A percentile compares a stretch with the other conserved stretches of the same genome.
These are phyloP conservation scores for Tulasnella sp. DNA, from an alignment of 768 basidiomycete genomes.

Conservation along the genomic window DNA sequence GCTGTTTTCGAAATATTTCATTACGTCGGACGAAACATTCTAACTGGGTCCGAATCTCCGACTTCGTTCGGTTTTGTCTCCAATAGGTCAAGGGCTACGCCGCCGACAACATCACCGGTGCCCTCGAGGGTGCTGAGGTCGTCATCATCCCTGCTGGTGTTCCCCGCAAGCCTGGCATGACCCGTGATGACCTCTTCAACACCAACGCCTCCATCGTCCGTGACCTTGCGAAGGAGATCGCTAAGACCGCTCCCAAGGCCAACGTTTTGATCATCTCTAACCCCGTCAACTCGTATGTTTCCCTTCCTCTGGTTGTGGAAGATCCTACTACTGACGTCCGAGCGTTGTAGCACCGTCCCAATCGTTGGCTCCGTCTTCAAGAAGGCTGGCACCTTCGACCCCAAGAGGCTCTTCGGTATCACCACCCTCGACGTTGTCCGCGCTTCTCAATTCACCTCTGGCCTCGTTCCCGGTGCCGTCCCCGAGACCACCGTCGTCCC, in stretches of 20 bases:
- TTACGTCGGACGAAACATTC: background rate
- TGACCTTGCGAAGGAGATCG: conserved; percentile 86
- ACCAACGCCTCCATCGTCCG: conserved; percentile 98
- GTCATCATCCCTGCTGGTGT: conserved; percentile 99
- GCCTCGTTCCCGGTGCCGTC: conserved; percentile 55
- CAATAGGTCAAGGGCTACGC: conserved; percentile 70
- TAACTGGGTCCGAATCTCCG: conserved; percentile 8
- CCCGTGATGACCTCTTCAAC: conserved; percentile 95
- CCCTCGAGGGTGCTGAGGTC: conserved; percentile 84
- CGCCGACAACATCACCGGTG: conserved; percentile 82
- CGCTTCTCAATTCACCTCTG: conserved; percentile 82
- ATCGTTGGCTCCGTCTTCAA: conserved; percentile 90
- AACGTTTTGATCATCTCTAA: conserved; percentile 96
- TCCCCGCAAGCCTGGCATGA: conserved; percentile 94
- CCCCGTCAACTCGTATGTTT: conserved; percentile 50
- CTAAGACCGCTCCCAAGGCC: conserved; percentile 83
- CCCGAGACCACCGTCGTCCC: conserved; percentile 70
- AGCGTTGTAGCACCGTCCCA: conserved; percentile 67
- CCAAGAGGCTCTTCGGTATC: conserved; percentile 86
- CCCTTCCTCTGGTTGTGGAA: conserved; percentile 41
- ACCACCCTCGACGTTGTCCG: conserved; percentile 99
- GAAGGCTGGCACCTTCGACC: conserved; percentile 90
- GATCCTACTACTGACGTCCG: background rate
- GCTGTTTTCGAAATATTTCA: background rate
- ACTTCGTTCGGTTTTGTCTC: background rate